phyloP scores from a whole-genome alignment of 805 yeast species.

The Starmerella scarabaei region DNA sequence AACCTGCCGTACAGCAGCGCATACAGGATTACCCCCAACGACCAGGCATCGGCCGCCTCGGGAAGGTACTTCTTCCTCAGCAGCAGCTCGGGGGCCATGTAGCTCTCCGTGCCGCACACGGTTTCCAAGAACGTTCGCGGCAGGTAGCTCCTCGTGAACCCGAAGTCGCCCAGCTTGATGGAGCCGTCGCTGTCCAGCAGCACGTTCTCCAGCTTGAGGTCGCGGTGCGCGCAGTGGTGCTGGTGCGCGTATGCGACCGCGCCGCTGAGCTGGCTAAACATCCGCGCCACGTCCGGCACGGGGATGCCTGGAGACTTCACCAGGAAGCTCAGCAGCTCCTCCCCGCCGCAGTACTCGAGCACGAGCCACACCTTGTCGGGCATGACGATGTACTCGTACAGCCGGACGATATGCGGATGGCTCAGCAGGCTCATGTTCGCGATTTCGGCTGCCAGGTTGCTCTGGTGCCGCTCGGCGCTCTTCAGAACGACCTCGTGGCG shows the following conservation, averaged over 20 bases:
- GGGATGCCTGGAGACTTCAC: constrained; percentile 22
- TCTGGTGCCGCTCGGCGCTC: constrained; percentile 61
- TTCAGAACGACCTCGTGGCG: constrained; percentile 70
- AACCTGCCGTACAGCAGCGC: constrained; percentile 73
- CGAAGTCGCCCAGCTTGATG: constrained; percentile 81
- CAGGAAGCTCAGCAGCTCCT: constrained; percentile 29
- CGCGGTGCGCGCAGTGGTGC: constrained; percentile 70
- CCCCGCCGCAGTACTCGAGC: constrained; percentile 66
- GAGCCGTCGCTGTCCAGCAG: constrained; percentile 67
- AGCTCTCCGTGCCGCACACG: constrained; percentile 85
- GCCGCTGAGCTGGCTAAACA: constrained; percentile 42
- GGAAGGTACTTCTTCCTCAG: constrained; percentile 62
- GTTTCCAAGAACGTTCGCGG: constrained; percentile 53
- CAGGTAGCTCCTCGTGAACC: constrained; percentile 72
- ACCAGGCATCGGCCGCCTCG: constrained; percentile 72
- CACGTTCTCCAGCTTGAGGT: constrained; percentile 62
- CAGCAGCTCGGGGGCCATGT: constrained; percentile 92
- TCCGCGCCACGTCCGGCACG: constrained; percentile 1
- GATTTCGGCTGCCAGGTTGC: constrained; percentile 79
- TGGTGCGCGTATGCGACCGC: constrained; percentile 65
- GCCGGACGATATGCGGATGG: constrained; percentile 70
- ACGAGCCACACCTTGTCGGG: constrained; percentile 76
- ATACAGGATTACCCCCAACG: constrained; percentile 76
- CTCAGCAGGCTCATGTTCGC: constrained; percentile 74
- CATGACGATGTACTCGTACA: constrained; percentile 76